Evolutionary conservation across 768 basidiomycete species (phyloP), one percentile per base, ranked within the genome.

Genomic region (Leccinellum luteum): DNA sequence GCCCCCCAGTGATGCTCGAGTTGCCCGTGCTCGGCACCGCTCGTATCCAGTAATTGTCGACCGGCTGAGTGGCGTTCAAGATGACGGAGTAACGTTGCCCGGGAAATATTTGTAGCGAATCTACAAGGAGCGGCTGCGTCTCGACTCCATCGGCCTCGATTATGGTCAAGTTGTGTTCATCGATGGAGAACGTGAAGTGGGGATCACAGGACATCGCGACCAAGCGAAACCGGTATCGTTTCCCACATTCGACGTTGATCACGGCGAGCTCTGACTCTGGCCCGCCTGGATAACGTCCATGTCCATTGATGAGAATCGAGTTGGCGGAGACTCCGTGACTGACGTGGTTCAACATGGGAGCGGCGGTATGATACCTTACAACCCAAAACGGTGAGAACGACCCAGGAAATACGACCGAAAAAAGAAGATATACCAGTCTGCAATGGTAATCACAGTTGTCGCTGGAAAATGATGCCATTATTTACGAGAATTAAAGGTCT

Each of bases 21-120:
- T 45, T 45, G 12, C 12, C 23, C 12, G 21, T 23, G 13, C 14
- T 25, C 12, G 44, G 44, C 44, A 45, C 21, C 6, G 79, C 76
- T 21, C 79, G 76, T 21, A 84, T 74, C 81, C 82, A 86, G 68
- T 85, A 85, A 66, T 84, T 85, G 13, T 59, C 74, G 14, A 79
- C 63, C 0, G 73, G 67, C 55, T 81, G 74, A 38, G 79, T 74
- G 44, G 44, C 44, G 21, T 45, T 45, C 13, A 45, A 45, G 6
- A 45, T 14, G 14, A 45, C 21, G 2, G 44, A 45, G 2, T 45
- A 45, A 13, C 44, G 44, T 15, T 45, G 44, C 12, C 21, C 44
- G 9, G 44, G 21, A 45, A 21, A 14, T 12, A 45, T 45, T 15
- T 45, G 44, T 12, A 45, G 21, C 3, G 21, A 45, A 45, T 45